Conservation (phyloP, 805 yeast genomes). For the Candida jianshihensis region DNA sequence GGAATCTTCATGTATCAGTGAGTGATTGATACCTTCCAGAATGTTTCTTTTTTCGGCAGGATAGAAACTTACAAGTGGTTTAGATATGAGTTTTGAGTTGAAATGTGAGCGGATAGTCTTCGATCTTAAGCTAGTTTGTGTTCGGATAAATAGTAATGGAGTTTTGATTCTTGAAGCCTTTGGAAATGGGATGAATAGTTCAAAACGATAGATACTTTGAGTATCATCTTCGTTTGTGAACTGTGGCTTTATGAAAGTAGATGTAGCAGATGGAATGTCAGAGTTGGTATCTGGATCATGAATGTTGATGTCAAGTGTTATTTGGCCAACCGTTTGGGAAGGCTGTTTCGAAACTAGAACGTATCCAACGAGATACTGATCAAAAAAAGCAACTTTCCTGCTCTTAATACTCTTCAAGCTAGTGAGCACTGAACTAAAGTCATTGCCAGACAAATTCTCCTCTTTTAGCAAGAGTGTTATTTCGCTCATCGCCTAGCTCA, state of each 20-base stretch:
- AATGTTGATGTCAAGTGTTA: not conserved
- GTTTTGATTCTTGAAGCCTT: constrained; percentile 15
- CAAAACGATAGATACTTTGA: constrained; percentile 8
- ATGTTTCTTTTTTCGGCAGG: constrained; percentile 20
- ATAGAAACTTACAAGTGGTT: constrained; percentile 1
- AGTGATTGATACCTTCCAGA: constrained; percentile 10
- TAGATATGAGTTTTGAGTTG: not conserved
- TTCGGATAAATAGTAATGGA: constrained; percentile 9
- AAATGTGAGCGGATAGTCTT: not conserved
- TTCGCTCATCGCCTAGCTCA: too few relatives aligned
- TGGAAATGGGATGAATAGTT: constrained; percentile 15
- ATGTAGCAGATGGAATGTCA: not conserved
- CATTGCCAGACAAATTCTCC: not conserved
- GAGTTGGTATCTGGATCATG: not conserved
- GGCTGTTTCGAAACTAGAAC: constrained; percentile 3
- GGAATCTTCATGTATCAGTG: constrained; percentile 1
- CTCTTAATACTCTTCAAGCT: too few relatives aligned
- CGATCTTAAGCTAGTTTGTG: constrained; percentile 1
- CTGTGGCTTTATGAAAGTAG: not conserved
- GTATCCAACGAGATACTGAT: constrained; percentile 10
- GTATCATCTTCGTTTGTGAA: not conserved
- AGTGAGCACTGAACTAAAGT: too few relatives aligned
- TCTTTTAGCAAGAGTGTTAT: not conserved
- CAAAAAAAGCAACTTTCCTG: constrained; percentile 6
- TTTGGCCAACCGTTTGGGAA: not conserved